These are phyloP conservation scores for Aspergillus biplanus DNA, from an alignment of 495 filamentous ascomycete species.

Conservation along the genomic window DNA sequence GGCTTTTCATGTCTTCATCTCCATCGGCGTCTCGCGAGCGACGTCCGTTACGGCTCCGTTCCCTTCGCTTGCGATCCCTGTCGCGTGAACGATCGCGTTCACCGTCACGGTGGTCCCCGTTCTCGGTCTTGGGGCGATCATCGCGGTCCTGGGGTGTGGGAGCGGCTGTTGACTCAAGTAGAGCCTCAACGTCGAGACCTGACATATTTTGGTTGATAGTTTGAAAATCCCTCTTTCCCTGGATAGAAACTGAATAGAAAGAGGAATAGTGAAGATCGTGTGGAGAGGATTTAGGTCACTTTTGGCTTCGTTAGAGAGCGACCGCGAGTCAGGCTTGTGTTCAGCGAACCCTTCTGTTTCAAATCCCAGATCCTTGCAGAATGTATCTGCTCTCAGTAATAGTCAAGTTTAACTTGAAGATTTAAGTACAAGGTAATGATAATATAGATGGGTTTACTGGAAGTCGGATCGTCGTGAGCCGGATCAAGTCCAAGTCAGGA, in stretches of 20 bases:
- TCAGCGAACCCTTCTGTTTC: constrained; percentile 48
- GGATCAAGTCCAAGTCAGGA: constrained; percentile 14
- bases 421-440: not conserved
- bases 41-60: constrained; percentile 69
- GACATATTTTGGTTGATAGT: constrained; percentile 64
- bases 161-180: constrained; percentile 86
- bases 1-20: constrained; percentile 71
- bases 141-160: constrained; percentile 59
- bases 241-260: constrained; percentile 27
- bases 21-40: constrained; percentile 64
- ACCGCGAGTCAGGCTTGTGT: constrained; percentile 31
- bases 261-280: constrained; percentile 25
- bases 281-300: constrained; percentile 50
- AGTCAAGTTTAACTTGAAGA: not conserved
- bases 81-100: constrained; percentile 62
- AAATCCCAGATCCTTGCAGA: constrained; percentile 20
- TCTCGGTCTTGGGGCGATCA: constrained; percentile 61
- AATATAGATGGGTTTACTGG: constrained; percentile 1
- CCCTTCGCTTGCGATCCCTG: constrained; percentile 60
- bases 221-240: constrained; percentile 24
- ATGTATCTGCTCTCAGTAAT: constrained; percentile 11
- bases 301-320: constrained; percentile 49
- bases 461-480: not conserved
- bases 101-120: constrained; percentile 57
- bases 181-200: constrained; percentile 89